phyloP scores from a whole-genome alignment of 2,329 filamentous ascomycete species.

The Alternaria triticina region DNA sequence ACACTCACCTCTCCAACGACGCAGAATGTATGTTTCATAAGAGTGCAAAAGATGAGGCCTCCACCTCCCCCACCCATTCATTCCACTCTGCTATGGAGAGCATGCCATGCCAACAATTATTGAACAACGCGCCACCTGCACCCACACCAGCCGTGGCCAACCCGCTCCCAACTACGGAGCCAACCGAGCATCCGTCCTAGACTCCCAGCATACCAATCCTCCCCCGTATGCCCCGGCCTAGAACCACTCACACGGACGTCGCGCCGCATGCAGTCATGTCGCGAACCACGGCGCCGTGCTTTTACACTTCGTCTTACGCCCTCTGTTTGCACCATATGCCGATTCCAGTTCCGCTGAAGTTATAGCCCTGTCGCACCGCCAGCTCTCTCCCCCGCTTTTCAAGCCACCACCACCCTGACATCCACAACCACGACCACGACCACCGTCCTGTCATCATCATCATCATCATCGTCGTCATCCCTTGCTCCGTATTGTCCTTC shows the following conservation, averaged over 20 bases:
- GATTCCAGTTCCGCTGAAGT: background rate
- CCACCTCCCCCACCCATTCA: no score
- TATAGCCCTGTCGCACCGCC: background rate
- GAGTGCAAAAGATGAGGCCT: background rate
- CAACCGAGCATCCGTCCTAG: background rate
- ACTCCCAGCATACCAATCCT: background rate
- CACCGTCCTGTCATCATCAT: background rate
- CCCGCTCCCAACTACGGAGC: background rate
- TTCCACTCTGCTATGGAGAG: slow-evolving; percentile 12
- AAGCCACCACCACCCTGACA: background rate
- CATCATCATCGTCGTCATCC: background rate
- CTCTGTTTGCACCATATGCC: background rate
- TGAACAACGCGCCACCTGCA: slow-evolving; percentile 8
- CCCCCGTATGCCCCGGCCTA: background rate
- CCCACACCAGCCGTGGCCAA: background rate
- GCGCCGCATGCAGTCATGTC: background rate
- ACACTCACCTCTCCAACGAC: background rate
- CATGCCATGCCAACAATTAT: slow-evolving; percentile 3
- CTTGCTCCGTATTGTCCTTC: background rate
- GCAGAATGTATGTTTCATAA: background rate
- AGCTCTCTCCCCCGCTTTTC: background rate
- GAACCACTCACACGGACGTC: background rate
- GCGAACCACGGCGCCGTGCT: background rate
- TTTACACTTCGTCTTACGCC: background rate
- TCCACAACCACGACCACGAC: background rate